phyloP scores from a whole-genome alignment of 495 filamentous ascomycete genomes.

The Immersiella caudata region DNA sequence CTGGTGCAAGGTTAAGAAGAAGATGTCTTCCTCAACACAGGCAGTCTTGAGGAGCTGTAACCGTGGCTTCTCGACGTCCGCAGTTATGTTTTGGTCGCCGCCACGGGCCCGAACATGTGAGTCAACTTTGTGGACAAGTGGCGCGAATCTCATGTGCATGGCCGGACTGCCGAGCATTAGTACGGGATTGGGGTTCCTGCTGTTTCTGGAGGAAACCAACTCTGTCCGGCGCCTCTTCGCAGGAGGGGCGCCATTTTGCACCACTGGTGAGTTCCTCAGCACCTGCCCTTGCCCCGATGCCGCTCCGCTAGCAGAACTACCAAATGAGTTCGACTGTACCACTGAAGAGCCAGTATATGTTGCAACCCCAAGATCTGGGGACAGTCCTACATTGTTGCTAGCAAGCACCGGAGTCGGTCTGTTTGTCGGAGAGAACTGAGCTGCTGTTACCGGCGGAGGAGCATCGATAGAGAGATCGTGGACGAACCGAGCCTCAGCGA shows the following conservation, averaged over 20 bases:
- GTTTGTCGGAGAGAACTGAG: background rate
- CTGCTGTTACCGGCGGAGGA: background rate
- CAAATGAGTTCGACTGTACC: background rate
- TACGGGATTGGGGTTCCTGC: background rate
- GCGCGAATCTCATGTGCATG: constrained; percentile 3
- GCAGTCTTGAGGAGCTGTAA: constrained; percentile 60
- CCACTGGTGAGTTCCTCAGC: background rate
- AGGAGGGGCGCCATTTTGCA: background rate
- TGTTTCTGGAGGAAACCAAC: constrained; percentile 14
- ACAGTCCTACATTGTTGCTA: background rate
- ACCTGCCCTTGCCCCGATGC: background rate
- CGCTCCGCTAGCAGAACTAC: background rate
- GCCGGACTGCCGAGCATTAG: background rate
- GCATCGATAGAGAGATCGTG: background rate
- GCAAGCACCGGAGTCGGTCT: background rate
- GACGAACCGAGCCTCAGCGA: constrained; percentile 37
- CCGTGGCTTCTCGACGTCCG: constrained; percentile 53
- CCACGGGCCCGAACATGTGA: constrained; percentile 28
- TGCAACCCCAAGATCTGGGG: background rate
- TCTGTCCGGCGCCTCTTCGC: constrained; percentile 30
- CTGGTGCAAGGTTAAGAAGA: constrained; percentile 71
- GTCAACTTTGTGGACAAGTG: constrained; percentile 28
- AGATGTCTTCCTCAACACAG: constrained; percentile 55
- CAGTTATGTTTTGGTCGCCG: constrained; percentile 14
- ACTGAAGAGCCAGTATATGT: background rate